These are phyloP conservation scores for Aspergillus awamori DNA, from an alignment of 2,329 filamentous ascomycete genomes.

Conservation along the genomic window DNA sequence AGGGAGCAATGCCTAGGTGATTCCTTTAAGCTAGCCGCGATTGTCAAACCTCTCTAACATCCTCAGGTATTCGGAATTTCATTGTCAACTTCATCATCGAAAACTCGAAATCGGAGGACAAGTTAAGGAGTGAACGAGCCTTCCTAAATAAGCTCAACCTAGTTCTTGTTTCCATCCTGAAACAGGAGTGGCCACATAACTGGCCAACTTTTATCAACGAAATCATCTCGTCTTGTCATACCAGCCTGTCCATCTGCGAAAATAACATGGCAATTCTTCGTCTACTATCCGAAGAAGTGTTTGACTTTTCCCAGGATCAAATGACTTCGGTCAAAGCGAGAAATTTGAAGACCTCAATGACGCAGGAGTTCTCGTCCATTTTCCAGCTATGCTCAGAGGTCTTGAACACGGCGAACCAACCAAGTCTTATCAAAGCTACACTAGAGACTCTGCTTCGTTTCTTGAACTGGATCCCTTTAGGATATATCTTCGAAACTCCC, in stretches of 20 bases:
- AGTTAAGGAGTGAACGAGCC: slow-evolving; percentile 78
- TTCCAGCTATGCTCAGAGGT: slow-evolving; percentile 98
- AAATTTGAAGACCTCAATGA: slow-evolving; percentile 98
- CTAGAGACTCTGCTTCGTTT: slow-evolving; percentile 94
- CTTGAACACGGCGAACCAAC: slow-evolving; percentile 82
- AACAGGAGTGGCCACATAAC: slow-evolving; percentile 99
- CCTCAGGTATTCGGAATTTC: slow-evolving; percentile 92
- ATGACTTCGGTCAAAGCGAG: slow-evolving; percentile 99
- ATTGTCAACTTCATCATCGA: slow-evolving; percentile 98
- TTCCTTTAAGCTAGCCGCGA: slow-evolving; percentile 27
- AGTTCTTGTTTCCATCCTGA: slow-evolving; percentile 93
- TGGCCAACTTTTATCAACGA: slow-evolving; percentile 99
- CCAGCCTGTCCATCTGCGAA: slow-evolving; percentile 95
- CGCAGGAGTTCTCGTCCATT: slow-evolving; percentile 96
- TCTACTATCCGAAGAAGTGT: slow-evolving; percentile 94
- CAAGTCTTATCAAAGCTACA: slow-evolving; percentile 91
- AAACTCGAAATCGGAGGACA: slow-evolving; percentile 86
- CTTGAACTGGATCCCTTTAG: slow-evolving; percentile 97
- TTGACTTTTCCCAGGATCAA: slow-evolving; percentile 97
- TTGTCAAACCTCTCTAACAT: slow-evolving; percentile 9
- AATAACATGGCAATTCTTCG: slow-evolving; percentile 99
- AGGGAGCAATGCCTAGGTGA: slow-evolving; percentile 91
- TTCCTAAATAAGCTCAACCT: slow-evolving; percentile 98
- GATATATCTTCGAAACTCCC: slow-evolving; percentile 97
- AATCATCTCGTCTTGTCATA: slow-evolving; percentile 95